Evolutionary conservation across 805 yeast genomes (phyloP), one percentile per base, ranked within the genome.

Genomic region (Metschnikowia reukaufii): DNA sequence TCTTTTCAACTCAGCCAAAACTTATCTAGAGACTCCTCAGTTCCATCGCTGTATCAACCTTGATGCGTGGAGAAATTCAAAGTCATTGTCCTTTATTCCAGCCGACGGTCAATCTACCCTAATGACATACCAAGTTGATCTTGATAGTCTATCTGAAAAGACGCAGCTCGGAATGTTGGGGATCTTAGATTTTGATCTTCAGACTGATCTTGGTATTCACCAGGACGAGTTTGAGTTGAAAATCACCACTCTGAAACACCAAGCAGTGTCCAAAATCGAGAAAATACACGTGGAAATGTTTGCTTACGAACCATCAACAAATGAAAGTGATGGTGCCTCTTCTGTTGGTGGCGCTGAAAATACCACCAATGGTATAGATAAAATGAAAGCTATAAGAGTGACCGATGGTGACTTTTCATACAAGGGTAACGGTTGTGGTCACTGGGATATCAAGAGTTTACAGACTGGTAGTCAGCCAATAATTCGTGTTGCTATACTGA

Each of bases 91-190:
- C 15, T 88, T 92, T 58, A 75, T 86, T 16, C 99, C 98, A 4
- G 96, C 98, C 0, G 97, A 92, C 64, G 97, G 95, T 6, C 76
- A 70, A 48, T 79, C 81, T 34, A 70, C 74, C 2, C 61, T 91
- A 18, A 77, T 84, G 76, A 65, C 78, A 8, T 91, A 91, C 64
- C 72, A 77, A 5, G 63, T 86, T 25, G 86, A 86, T 52, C 58
- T 84, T 30, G 64, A 64, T 27, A 51, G 18, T 35, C 44, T 40
- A 15, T 52, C 64, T 15, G 65, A 66, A 23, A 51, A 50, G 37
- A 54, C 46, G 5, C 54, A 43, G 35, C 41, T 40, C n/a, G 45
- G 50, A 17, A 46, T 72, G 60, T 59, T 72, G n/a, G 87, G 87
- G 0, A 57, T 79, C n/a, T 73, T 85, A 8, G 73, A 71, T 36